These are phyloP conservation scores for Pythium phragmiticola DNA, from an alignment of 352 stramenopile species.

Conservation along the genomic window DNA sequence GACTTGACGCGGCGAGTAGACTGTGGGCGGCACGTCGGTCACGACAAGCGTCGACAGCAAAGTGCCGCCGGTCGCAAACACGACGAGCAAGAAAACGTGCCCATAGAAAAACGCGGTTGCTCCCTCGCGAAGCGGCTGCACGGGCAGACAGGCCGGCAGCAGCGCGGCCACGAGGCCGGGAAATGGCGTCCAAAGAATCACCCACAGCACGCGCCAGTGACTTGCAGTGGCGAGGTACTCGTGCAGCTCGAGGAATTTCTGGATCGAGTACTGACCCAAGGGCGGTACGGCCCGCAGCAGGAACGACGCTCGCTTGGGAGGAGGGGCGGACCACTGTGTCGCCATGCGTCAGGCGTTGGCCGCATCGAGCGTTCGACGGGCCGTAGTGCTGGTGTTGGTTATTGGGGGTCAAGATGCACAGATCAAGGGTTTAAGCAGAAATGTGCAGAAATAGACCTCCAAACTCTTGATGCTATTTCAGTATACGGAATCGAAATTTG, in stretches of 20 bases:
- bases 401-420: no score
- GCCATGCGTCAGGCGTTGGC: not conserved
- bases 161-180: constrained; percentile 17
- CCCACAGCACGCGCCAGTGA: not conserved
- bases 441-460: no score
- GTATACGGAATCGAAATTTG: no score
- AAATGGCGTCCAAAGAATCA: constrained; percentile 17
- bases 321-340: not conserved
- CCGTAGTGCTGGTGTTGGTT: no score
- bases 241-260: constrained; percentile 25
- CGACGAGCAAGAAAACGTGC: constrained; percentile 9
- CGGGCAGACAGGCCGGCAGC: constrained; percentile 12
- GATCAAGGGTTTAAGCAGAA: no score
- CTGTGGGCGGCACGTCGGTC: constrained; percentile 4
- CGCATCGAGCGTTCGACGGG: no score
- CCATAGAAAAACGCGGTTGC: not conserved
- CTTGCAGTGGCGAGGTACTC: constrained; percentile 2
- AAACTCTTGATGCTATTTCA: no score
- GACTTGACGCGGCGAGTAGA: constrained; percentile 15
- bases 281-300: constrained; percentile 1
- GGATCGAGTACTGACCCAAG: constrained; percentile 11
- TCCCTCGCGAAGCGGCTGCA: constrained; percentile 8
- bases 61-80: constrained; percentile 6
- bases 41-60: constrained; percentile 8
- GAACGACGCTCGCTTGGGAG: not conserved